These are phyloP conservation scores for Euphorbia pulcherrima DNA, from an alignment of 345 rosid genomes.

Conservation along the genomic window DNA sequence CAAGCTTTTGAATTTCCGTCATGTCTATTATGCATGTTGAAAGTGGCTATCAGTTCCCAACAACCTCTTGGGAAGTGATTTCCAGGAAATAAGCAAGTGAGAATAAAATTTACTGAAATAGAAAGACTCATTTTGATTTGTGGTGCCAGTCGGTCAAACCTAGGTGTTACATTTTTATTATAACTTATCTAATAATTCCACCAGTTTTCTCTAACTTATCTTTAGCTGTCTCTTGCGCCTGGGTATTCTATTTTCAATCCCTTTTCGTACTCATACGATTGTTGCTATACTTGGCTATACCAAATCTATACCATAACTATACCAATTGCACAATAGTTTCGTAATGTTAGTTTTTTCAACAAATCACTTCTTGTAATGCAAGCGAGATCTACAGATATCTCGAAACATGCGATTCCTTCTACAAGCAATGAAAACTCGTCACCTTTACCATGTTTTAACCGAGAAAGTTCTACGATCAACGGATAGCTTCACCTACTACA, in stretches of 20 bases:
- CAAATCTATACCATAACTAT: neutral
- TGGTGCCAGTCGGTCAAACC: no score
- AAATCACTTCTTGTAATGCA: slow-evolving; percentile 71
- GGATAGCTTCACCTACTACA: slow-evolving; percentile 32
- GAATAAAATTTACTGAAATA: no score
- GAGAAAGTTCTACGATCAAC: slow-evolving; percentile 43
- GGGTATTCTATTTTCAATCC: slow-evolving; percentile 54
- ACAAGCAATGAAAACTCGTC: slow-evolving; percentile 60
- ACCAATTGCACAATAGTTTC: neutral
- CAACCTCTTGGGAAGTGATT: no score
- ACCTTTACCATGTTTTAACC: slow-evolving; percentile 70
- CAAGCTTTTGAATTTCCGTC: no score
- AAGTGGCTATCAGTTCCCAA: no score
- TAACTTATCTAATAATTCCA: no score
- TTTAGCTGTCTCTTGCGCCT: slow-evolving; percentile 67
- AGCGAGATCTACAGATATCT: slow-evolving; percentile 72
- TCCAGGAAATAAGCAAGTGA: no score
- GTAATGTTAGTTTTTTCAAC: slow-evolving; percentile 13
- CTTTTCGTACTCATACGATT: neutral
- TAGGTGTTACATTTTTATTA: no score
- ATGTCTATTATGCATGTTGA: no score
- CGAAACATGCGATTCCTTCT: slow-evolving; percentile 70
- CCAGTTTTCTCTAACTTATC: no score
- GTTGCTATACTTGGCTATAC: neutral
- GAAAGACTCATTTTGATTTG: no score